These are phyloP conservation scores for Rubus parviflorus DNA, from an alignment of 306 rosid species.

Conservation along the genomic window DNA sequence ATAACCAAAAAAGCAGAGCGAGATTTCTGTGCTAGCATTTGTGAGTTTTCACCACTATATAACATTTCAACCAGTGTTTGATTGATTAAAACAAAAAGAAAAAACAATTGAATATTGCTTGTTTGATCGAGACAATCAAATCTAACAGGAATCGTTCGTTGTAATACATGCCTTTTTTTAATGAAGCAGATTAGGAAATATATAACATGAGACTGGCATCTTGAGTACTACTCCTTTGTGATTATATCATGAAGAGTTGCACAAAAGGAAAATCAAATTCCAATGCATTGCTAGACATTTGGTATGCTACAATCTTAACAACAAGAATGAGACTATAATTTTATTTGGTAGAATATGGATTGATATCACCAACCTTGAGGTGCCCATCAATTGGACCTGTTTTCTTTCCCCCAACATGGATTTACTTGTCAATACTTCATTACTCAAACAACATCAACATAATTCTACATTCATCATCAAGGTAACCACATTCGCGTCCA, in stretches of 20 bases:
- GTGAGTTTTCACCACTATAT: not conserved
- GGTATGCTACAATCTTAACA: not conserved
- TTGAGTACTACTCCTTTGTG: not conserved
- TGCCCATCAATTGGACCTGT: not conserved
- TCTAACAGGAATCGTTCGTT: not conserved
- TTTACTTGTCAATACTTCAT: not conserved
- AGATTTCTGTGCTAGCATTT: not conserved
- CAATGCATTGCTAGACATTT: not conserved
- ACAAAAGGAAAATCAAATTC: not conserved
- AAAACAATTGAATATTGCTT: not conserved
- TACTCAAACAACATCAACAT: not conserved
- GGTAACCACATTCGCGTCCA: not conserved
- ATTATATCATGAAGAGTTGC: no score
- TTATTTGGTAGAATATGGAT: not conserved
- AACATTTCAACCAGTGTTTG: not conserved
- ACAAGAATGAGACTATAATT: not conserved
- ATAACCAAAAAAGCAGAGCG: not conserved
- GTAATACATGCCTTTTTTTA: not conserved
- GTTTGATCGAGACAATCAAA: not conserved
- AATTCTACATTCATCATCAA: constrained; percentile 5
- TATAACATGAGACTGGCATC: not conserved
- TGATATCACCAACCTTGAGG: not conserved
- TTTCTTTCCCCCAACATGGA: constrained; percentile 3
- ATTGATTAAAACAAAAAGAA: not conserved
- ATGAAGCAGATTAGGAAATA: not conserved